Evolutionary conservation across 805 yeast species (phyloP), one percentile per base, ranked within the genome.

Genomic region (Starmerella tilneyi): DNA sequence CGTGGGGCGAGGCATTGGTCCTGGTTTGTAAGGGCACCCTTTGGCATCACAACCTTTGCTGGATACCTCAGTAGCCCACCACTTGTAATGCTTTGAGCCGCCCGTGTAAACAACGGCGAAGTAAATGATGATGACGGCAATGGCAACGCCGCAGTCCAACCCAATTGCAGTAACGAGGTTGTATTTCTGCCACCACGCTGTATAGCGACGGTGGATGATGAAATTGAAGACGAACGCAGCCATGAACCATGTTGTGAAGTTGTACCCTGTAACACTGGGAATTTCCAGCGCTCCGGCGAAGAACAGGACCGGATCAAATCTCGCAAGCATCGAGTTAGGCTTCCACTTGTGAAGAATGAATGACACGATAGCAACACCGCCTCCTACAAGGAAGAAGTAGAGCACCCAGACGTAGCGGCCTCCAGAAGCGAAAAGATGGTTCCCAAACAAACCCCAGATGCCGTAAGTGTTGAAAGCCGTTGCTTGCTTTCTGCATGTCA

Each of bases 221-320:
- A 68, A 76, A 66, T 76, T 77, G 66, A 80, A 80, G 8, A 68
- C 45, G 50, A 69, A 71, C 6, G 82, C 80, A 29, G 52, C 67
- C 35, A 67, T 59, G 51, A 78, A 73, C 64, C 72, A 79, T 5
- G 76, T 63, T 22, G 74, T 70, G 60, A 76, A 78, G 60, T 78
- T 78, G 61, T 77, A 79, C 23, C 81, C 77, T 3, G 86, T 79
- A 34, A 81, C 79, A 41, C 88, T 85, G n/a, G 89, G 86, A 55
- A 79, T 76, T 52, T 70, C 68, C 41, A 78, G 79, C 11, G 74
- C 66, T 5, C 76, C 74, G 13, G 70, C 67, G 54, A 82, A 72
- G 46, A 84, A 79, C 9, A 79, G 78, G 1, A 85, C 84, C 55
- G 83, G 79, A 48, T 78, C 79, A 55, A 78, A 65, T 52, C 70